These are phyloP conservation scores for Penicillium ucsense DNA, from an alignment of 495 filamentous ascomycete species.

Conservation along the genomic window DNA sequence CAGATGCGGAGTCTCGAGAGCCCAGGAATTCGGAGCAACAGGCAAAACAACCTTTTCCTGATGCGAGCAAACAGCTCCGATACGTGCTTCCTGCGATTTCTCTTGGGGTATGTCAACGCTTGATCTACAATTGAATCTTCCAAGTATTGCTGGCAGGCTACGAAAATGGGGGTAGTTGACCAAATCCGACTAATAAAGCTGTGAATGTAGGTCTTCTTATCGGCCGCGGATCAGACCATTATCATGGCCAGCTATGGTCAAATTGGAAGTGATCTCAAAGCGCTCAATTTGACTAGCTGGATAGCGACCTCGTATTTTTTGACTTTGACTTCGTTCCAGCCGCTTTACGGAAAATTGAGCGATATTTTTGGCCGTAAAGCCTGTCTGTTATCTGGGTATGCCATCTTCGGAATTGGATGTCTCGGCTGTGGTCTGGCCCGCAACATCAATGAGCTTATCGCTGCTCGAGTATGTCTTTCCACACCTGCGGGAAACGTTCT, in stretches of 20 bases:
- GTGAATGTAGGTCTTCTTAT: conserved; percentile 48
- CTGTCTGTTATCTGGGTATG: conserved; percentile 63
- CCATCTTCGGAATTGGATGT: conserved; percentile 64
- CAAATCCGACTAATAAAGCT: conserved; percentile 5
- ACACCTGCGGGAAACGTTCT: neutral
- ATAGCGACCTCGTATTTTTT: conserved; percentile 73
- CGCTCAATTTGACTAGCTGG: conserved; percentile 73
- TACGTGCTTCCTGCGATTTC: conserved; percentile 44
- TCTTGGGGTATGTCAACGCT: conserved; percentile 34
- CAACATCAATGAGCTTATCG: conserved; percentile 61
- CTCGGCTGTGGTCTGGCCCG: conserved; percentile 62
- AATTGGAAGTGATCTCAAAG: conserved; percentile 72
- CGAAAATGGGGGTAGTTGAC: neutral
- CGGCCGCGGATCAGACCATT: conserved; percentile 73
- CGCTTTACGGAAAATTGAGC: conserved; percentile 65
- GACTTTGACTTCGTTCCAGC: conserved; percentile 71
- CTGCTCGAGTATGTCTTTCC: conserved; percentile 41
- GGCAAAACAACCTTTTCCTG: conserved; percentile 19
- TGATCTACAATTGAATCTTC: no score
- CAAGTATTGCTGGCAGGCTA: no score
- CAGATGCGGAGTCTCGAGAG: conserved; percentile 14
- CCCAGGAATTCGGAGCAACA: conserved; percentile 6
- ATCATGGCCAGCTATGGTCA: conserved; percentile 70
- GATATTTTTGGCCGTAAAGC: conserved; percentile 81
- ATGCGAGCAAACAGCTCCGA: conserved; percentile 25